phyloP scores from a whole-genome alignment of 2,329 filamentous ascomycete genomes.

The Colletotrichum spaethianum region DNA sequence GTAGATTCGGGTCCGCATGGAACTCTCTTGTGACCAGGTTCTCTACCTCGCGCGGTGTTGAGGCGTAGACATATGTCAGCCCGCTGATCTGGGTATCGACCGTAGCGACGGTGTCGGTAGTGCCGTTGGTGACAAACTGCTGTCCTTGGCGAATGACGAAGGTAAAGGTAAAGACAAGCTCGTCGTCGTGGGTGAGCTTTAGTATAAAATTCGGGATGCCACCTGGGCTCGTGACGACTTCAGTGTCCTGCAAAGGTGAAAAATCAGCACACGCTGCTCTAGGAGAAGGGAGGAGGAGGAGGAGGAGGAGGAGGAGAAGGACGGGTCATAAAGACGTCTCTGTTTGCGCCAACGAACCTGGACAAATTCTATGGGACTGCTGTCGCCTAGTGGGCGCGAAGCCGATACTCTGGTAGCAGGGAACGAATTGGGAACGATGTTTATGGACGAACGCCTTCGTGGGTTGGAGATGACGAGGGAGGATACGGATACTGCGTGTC shows the following conservation, averaged over 20 bases:
- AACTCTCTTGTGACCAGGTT: conserved; percentile 96
- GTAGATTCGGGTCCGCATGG: conserved; percentile 95
- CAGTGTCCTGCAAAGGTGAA: conserved; percentile 77
- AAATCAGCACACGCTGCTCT: conserved; percentile 22
- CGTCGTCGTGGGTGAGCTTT: conserved; percentile 90
- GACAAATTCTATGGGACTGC: conserved; percentile 86
- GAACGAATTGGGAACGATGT: conserved; percentile 87
- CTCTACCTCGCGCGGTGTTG: conserved; percentile 88
- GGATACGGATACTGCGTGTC: conserved; percentile 84
- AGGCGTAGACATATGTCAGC: conserved; percentile 92
- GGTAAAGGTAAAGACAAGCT: conserved; percentile 92
- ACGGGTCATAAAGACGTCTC: background rate
- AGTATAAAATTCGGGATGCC: conserved; percentile 82
- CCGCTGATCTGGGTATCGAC: conserved; percentile 86
- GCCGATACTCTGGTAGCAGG: conserved; percentile 85
- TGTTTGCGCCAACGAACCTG: conserved; percentile 73
- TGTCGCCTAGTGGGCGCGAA: conserved; percentile 80
- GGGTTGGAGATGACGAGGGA: conserved; percentile 86
- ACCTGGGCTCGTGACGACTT: conserved; percentile 62
- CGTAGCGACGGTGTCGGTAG: conserved; percentile 53
- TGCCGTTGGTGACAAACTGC: conserved; percentile 57
- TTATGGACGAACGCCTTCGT: conserved; percentile 82
- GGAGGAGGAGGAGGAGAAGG: no score
- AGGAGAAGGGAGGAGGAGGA: background rate
- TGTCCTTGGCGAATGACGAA: conserved; percentile 79